Conservation (phyloP, 106 monocot species). For the Ottelia alismoides region DNA sequence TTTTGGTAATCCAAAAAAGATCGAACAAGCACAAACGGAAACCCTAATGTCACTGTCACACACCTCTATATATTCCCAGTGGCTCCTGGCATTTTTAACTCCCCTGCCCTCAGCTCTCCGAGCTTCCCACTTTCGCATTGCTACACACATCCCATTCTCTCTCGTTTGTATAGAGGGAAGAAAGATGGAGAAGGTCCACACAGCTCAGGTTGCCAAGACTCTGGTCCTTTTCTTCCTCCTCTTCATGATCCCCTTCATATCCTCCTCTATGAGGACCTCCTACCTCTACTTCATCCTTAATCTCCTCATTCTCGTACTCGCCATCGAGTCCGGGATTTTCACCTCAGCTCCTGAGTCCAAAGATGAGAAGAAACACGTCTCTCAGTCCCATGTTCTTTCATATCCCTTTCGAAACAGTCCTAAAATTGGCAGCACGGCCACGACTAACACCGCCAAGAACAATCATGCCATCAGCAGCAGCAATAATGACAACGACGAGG, state of each 20-base stretch:
- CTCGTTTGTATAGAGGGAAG: too few species aligned
- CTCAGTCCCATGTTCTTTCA: too few species aligned
- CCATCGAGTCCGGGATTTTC: constrained; percentile 37
- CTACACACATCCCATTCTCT: not conserved
- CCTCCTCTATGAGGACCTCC: constrained; percentile 33
- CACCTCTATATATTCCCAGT: not conserved
- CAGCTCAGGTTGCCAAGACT: constrained; percentile 32
- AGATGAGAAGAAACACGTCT: not conserved
- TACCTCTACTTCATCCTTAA: constrained; percentile 82
- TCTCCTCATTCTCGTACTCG: constrained; percentile 53
- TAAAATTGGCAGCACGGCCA: not conserved
- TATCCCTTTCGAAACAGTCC: too few species aligned
- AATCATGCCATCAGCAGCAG: not conserved
- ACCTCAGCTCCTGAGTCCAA: not conserved
- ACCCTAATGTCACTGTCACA: too few species aligned
- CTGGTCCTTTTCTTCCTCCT: constrained; percentile 32
- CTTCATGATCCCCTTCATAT: constrained; percentile 35
- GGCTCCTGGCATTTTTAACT: not conserved
- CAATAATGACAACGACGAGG: not conserved
- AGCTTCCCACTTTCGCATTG: not conserved
- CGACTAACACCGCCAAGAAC: not conserved
- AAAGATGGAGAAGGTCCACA: constrained; percentile 26
- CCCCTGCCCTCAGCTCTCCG: not conserved
- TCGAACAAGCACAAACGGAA: too few species aligned
- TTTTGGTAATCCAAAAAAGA: too few species aligned